Conservation (phyloP, 176 grass and related monocot species). For the Chloris gayana region DNA sequence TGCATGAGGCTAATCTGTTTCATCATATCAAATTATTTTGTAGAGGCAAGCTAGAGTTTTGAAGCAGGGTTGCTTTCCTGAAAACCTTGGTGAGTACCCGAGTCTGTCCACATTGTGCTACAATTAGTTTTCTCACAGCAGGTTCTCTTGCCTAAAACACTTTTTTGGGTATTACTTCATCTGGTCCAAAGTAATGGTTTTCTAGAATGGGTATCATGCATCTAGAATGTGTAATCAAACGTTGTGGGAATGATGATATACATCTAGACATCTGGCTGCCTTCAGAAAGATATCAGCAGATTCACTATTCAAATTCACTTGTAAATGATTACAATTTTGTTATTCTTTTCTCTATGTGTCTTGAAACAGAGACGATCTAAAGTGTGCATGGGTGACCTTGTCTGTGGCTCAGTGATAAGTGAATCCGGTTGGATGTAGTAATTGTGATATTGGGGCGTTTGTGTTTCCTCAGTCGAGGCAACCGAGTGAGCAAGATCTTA, state of each 20-base stretch:
- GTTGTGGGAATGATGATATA: background rate
- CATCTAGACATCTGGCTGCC: background rate
- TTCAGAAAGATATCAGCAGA: background rate
- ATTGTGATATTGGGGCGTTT: slow-evolving; percentile 36
- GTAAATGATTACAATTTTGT: background rate
- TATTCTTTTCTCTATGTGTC: background rate
- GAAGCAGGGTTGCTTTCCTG: slow-evolving; percentile 54
- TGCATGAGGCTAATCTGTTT: slow-evolving; percentile 27
- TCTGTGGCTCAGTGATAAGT: background rate
- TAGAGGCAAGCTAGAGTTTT: slow-evolving; percentile 68
- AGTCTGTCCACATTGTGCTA: slow-evolving; percentile 29
- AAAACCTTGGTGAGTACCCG: slow-evolving; percentile 51
- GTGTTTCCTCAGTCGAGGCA: slow-evolving; percentile 17
- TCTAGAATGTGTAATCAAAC: background rate
- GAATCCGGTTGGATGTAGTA: background rate
- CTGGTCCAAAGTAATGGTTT: background rate
- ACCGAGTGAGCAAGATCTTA: slow-evolving; percentile 23
- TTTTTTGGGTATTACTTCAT: background rate
- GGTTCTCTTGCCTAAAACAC: slow-evolving; percentile 19
- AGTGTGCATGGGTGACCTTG: background rate
- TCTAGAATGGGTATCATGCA: no score
- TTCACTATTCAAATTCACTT: background rate
- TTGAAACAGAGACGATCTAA: background rate
- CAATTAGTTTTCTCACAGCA: background rate
- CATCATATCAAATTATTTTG: slow-evolving; percentile 42